Conservation (phyloP, 164 flowering plant genomes). For the Warburgia ugandensis region DNA sequence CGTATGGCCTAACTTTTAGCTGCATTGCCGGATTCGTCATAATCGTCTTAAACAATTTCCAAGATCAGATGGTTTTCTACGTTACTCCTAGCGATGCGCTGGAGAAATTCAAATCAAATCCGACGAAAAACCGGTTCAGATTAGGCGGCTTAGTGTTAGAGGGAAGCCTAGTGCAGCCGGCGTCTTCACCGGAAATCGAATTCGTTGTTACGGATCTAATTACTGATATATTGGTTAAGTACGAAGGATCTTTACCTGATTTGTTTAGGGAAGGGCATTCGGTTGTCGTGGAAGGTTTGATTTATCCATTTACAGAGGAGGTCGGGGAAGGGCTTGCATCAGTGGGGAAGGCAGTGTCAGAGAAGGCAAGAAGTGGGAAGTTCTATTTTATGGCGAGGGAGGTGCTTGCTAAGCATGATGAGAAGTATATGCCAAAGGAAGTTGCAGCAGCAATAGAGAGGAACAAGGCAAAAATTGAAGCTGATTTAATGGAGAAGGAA, state of each 20-base stretch:
- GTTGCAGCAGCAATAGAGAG: slow-evolving; percentile 78
- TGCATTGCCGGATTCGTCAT: slow-evolving; percentile 69
- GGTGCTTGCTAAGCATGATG: slow-evolving; percentile 94
- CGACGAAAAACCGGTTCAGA: slow-evolving; percentile 52
- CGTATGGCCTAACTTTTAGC: slow-evolving; percentile 72
- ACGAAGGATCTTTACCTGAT: slow-evolving; percentile 74
- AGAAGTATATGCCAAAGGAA: slow-evolving; percentile 91
- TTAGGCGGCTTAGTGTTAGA: slow-evolving; percentile 86
- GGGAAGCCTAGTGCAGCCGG: slow-evolving; percentile 57
- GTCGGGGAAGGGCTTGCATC: slow-evolving; percentile 6
- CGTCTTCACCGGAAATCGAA: slow-evolving; percentile 58
- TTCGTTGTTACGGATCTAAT: slow-evolving; percentile 77
- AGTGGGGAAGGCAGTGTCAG: slow-evolving; percentile 29
- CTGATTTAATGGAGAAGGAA: not conserved
- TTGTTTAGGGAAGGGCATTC: slow-evolving; percentile 91
- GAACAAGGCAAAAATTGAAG: slow-evolving; percentile 53
- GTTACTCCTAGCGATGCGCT: slow-evolving; percentile 80
- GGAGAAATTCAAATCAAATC: slow-evolving; percentile 45
- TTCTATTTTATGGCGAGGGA: slow-evolving; percentile 67
- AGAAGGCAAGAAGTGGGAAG: slow-evolving; percentile 56
- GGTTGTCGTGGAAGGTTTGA: slow-evolving; percentile 82
- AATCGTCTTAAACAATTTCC: slow-evolving; percentile 59
- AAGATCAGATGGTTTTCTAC: slow-evolving; percentile 79
- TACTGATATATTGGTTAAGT: slow-evolving; percentile 68
- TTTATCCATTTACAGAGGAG: slow-evolving; percentile 62